These are phyloP conservation scores for Russula griseocarnosa DNA, from an alignment of 768 basidiomycete genomes.

Conservation along the genomic window DNA sequence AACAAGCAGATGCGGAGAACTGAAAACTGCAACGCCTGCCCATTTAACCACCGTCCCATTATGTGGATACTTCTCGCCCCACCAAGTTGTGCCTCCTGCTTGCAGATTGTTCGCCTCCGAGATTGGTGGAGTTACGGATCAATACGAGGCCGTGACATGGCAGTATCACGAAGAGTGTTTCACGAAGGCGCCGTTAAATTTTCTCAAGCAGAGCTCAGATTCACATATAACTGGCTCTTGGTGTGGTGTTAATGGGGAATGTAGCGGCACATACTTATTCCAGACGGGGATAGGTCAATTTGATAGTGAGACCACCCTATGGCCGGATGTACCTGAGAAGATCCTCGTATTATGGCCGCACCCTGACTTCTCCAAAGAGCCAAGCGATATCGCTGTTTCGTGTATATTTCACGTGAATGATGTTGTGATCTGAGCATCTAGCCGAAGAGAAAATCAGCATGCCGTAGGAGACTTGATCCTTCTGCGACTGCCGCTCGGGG, in stretches of 20 bases:
- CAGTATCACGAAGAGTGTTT: constrained; percentile 5
- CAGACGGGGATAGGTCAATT: neutral
- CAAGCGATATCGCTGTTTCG: neutral
- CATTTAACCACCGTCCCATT: neutral
- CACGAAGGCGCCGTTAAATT: neutral
- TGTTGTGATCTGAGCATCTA: neutral
- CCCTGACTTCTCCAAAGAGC: neutral
- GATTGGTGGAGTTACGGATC: neutral
- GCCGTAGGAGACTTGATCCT: neutral
- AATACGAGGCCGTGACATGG: constrained; percentile 5
- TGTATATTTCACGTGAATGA: neutral
- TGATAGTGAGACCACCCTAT: neutral
- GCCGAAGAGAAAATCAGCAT: neutral
- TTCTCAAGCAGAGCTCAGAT: neutral
- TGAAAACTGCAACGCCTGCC: neutral
- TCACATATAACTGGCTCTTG: neutral
- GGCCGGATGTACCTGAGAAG: neutral
- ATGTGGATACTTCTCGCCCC: neutral
- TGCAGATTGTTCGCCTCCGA: neutral
- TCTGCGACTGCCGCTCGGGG: neutral
- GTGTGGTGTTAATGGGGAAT: neutral
- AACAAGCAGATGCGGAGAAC: neutral
- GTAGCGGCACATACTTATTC: neutral
- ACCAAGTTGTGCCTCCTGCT: neutral
- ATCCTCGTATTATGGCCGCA: neutral